phyloP scores from a whole-genome alignment of 1,284 basidiomycete species.

The Ceratobasidium theobromae region DNA sequence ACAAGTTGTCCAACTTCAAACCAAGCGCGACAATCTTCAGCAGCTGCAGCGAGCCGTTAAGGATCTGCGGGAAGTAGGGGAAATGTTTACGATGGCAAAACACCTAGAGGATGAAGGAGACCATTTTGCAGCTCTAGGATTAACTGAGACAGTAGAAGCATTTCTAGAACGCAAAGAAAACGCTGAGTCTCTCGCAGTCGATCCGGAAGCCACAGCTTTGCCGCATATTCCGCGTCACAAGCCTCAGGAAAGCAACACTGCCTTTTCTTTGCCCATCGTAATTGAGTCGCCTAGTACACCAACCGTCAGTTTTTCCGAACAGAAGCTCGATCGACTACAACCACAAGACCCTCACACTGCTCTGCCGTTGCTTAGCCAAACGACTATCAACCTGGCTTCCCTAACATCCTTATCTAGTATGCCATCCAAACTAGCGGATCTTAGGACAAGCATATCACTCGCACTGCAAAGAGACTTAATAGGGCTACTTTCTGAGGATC shows the following conservation, averaged over 20 bases:
- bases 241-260: background rate
- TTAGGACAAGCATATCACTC: background rate
- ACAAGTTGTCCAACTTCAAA: slow-evolving; percentile 67
- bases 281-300: slow-evolving; percentile 22
- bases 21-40: slow-evolving; percentile 61
- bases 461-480: slow-evolving; percentile 21
- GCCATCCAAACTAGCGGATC: slow-evolving; percentile 39
- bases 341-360: background rate
- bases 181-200: slow-evolving; percentile 18
- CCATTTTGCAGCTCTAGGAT: slow-evolving; percentile 78
- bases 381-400: slow-evolving; percentile 36
- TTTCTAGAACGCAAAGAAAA: slow-evolving; percentile 56
- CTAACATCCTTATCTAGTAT: slow-evolving; percentile 41
- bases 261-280: slow-evolving; percentile 10
- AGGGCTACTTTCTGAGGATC: slow-evolving; percentile 4
- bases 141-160: slow-evolving; percentile 71
- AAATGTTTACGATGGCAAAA: slow-evolving; percentile 70
- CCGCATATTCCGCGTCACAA: background rate
- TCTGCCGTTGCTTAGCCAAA: background rate
- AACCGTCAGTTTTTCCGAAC: background rate
- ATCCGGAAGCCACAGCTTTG: background rate
- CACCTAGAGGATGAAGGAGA: slow-evolving; percentile 77
- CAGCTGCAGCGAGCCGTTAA: slow-evolving; percentile 63
- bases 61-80: slow-evolving; percentile 69
- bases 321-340: background rate